Evolutionary conservation across 1,139 yeast species (phyloP).

Genomic region (Debaryomycetaceae sp.): DNA sequence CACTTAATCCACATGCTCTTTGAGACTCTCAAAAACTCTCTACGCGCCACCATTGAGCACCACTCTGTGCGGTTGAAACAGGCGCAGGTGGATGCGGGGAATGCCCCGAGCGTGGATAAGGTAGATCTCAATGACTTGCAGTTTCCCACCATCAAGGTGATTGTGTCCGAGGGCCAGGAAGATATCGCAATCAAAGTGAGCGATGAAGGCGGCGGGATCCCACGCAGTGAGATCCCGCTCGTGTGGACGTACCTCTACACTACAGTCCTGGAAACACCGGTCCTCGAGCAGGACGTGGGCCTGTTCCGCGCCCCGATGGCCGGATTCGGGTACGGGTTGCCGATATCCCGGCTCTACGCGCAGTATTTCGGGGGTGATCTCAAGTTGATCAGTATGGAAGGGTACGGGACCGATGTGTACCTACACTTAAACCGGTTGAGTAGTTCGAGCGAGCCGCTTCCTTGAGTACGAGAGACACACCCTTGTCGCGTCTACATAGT

Average conservation of each 20-base stretch:
- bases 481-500: too few species aligned
- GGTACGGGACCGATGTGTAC: conserved; percentile 89
- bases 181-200: conserved; percentile 89
- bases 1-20: conserved; percentile 82
- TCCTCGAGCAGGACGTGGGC: conserved; percentile 49
- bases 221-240: conserved; percentile 72
- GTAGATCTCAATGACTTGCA: conserved; percentile 53
- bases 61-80: conserved; percentile 38
- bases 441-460: conserved; percentile 37
- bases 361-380: conserved; percentile 89
- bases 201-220: conserved; percentile 93
- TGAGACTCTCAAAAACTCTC: conserved; percentile 74
- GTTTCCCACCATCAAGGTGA: conserved; percentile 78
- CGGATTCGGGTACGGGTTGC: conserved; percentile 88
- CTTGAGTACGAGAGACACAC: conserved; percentile 17
- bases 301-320: conserved; percentile 88
- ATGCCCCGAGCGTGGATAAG: conserved; percentile 27
- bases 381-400: conserved; percentile 83
- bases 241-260: conserved; percentile 91
- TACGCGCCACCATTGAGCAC: conserved; percentile 76
- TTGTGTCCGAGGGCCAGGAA: conserved; percentile 84
- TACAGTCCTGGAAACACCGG: conserved; percentile 69
- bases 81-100: conserved; percentile 30
- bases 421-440: conserved; percentile 59
- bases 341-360: conserved; percentile 76